Conservation (phyloP, 2,329 filamentous ascomycete genomes). For the Fonsecaea nubica region DNA sequence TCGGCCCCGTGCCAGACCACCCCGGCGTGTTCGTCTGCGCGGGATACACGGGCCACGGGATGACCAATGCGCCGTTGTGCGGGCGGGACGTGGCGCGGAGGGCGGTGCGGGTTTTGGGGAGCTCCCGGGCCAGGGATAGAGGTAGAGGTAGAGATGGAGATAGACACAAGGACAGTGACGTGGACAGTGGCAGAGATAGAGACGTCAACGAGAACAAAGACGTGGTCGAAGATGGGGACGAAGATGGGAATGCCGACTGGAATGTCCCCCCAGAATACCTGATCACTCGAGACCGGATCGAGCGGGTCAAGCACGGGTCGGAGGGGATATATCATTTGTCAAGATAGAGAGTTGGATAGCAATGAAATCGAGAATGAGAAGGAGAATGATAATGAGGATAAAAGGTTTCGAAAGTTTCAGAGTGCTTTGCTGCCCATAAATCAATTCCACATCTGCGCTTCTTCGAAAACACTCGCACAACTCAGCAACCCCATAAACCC, state of each 20-base stretch:
- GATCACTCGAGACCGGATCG: neutral
- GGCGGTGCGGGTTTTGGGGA: neutral
- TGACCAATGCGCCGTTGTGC: constrained; percentile 55
- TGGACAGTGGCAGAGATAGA: too few relatives aligned
- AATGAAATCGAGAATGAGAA: neutral
- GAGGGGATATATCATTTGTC: neutral
- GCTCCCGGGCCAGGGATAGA: neutral
- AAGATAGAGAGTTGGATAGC: too few relatives aligned
- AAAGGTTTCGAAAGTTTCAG: neutral
- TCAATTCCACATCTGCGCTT: neutral
- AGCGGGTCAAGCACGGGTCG: neutral
- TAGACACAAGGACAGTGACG: neutral
- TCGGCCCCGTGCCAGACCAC: constrained; percentile 57
- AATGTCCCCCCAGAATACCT: constrained; percentile 2
- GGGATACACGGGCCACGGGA: constrained; percentile 71
- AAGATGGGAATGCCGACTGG: neutral
- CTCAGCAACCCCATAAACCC: too few relatives aligned
- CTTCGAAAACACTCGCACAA: neutral
- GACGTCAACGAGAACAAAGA: too few relatives aligned
- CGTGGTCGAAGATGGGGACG: too few relatives aligned
- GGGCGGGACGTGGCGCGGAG: constrained; percentile 34
- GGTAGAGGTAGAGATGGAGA: neutral
- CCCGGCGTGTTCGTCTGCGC: constrained; percentile 62
- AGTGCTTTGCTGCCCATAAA: neutral
- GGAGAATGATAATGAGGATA: neutral